Conservation (phyloP, 139 green algal species). For the Chlamydomonas schloesseri region DNA sequence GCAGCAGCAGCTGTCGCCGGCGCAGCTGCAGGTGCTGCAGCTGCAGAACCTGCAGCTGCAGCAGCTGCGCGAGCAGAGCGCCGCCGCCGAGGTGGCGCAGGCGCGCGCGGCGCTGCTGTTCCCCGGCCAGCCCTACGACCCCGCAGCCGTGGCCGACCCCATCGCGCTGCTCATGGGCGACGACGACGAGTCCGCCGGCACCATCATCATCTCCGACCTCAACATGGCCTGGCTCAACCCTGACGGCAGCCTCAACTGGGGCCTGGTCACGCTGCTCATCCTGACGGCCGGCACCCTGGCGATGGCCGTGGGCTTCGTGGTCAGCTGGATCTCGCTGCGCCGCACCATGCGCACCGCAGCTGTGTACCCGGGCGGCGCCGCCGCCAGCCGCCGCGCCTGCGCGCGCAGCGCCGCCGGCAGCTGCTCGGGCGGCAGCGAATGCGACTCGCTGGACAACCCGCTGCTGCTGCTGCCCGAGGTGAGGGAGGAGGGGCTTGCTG, state of each 20-base stretch:
- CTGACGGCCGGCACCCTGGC: not conserved
- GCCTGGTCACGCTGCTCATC: constrained; percentile 5
- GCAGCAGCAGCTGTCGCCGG: not conserved
- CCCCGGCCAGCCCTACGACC: not conserved
- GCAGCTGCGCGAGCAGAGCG: not conserved
- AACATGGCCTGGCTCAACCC: not conserved
- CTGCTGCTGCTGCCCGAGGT: constrained; percentile 4
- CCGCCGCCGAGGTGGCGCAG: no score
- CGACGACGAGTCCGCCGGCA: no score
- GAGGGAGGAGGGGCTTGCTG: no score
- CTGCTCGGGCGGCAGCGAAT: not conserved
- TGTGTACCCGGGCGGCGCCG: not conserved
- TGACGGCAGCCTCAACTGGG: constrained; percentile 43
- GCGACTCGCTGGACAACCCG: not conserved
- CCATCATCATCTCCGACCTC: not conserved
- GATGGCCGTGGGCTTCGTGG: constrained; percentile 21
- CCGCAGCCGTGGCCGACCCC: not conserved
- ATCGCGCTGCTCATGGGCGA: not conserved
- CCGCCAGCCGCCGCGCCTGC: not conserved
- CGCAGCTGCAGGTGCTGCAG: not conserved
- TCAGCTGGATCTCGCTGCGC: constrained; percentile 19
- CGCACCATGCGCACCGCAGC: not conserved
- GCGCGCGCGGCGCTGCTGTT: not conserved
- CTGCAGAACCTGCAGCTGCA: not conserved
- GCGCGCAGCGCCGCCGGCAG: not conserved